Evolutionary conservation across 2,329 filamentous ascomycete genomes (phyloP).

Genomic region (Penicillium janthinellum): DNA sequence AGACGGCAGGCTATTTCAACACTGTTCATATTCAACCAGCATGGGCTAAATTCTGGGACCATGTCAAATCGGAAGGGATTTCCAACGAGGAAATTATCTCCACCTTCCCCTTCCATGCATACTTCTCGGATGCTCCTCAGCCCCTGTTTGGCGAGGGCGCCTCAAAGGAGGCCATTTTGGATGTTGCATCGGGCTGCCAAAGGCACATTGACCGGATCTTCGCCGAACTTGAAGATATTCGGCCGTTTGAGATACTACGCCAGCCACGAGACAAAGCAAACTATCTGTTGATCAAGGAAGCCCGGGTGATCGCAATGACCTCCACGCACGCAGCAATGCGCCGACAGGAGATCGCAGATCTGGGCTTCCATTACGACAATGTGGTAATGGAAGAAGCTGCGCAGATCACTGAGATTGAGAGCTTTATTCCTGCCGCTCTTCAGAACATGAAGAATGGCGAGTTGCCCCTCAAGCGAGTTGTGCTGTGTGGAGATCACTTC

Average conservation of each 20-base stretch:
- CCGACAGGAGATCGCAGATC: conserved; percentile 79
- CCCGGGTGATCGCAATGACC: conserved; percentile 98
- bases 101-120: conserved; percentile 83
- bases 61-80: conserved; percentile 58
- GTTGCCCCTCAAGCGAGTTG: conserved; percentile 78
- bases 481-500: conserved; percentile 91
- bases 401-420: conserved; percentile 96
- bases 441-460: conserved; percentile 76
- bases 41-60: conserved; percentile 82
- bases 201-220: conserved; percentile 89
- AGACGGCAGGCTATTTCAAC: conserved; percentile 97
- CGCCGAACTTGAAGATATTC: conserved; percentile 84
- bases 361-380: conserved; percentile 98
- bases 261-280: conserved; percentile 91
- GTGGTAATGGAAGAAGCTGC: conserved; percentile 98
- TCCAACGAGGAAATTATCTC: conserved; percentile 65
- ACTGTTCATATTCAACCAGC: conserved; percentile 84
- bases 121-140: conserved; percentile 85
- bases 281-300: conserved; percentile 91
- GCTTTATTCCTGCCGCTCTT: conserved; percentile 91
- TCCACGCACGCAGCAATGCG: conserved; percentile 97
- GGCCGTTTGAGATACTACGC: conserved; percentile 91
- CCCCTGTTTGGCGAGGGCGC: conserved; percentile 73
- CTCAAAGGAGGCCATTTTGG: conserved; percentile 67
- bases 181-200: conserved; percentile 82